phyloP scores from a whole-genome alignment of 1,284 basidiomycete species.

The Ganoderma lingzhi region DNA sequence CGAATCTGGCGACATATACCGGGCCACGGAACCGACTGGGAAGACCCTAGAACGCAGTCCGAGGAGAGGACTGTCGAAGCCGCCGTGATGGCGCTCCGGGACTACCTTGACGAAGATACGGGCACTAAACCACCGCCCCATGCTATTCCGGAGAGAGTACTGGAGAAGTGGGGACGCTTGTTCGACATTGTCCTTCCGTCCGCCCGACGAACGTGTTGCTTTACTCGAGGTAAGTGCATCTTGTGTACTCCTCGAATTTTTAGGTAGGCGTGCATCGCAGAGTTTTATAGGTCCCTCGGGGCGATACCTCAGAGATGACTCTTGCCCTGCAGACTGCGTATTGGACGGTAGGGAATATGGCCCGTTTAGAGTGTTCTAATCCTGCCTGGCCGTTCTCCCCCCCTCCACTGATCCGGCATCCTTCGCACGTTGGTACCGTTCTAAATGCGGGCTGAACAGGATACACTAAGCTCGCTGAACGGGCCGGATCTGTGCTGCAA shows the following conservation, averaged over 20 bases:
- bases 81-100: slow-evolving; percentile 44
- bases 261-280: neutral
- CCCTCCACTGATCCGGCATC: neutral
- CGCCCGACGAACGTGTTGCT: slow-evolving; percentile 73
- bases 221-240: slow-evolving; percentile 66
- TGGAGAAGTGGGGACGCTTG: slow-evolving; percentile 76
- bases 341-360: neutral
- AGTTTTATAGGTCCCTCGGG: neutral
- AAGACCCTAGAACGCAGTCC: slow-evolving; percentile 45
- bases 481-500: slow-evolving; percentile 79
- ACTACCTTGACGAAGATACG: slow-evolving; percentile 58
- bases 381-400: neutral
- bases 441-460: slow-evolving; percentile 48
- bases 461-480: slow-evolving; percentile 78
- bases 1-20: slow-evolving; percentile 61
- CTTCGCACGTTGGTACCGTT: neutral
- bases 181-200: slow-evolving; percentile 80
- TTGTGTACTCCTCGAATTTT: neutral
- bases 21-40: slow-evolving; percentile 51
- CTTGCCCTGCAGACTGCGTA: too few species aligned
- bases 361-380: neutral
- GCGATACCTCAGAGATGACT: too few species aligned
- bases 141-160: slow-evolving; percentile 65
- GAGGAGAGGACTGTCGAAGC: slow-evolving; percentile 19
- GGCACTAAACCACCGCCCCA: slow-evolving; percentile 37